Conservation (phyloP, 2,329 filamentous ascomycete genomes). For the Fusarium drepaniforme region DNA sequence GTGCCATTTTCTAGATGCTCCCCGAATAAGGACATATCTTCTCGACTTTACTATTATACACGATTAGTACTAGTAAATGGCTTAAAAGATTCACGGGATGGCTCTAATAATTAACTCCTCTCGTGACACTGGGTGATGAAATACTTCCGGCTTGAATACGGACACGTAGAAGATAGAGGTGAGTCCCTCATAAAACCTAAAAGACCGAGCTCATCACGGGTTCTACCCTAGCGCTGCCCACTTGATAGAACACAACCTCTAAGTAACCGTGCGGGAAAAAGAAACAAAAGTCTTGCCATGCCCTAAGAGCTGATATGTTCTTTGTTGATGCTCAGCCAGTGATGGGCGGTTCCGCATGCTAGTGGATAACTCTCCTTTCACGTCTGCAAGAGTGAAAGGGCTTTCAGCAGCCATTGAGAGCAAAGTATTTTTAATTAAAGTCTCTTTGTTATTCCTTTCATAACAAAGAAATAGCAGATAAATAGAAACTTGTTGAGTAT, state of each 20-base stretch:
- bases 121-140: not conserved
- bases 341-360: not conserved
- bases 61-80: not conserved
- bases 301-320: not conserved
- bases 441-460: not conserved
- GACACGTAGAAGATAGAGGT: not conserved
- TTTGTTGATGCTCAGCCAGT: not conserved
- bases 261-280: not conserved
- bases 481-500: not conserved
- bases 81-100: not conserved
- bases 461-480: not conserved
- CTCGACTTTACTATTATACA: not conserved
- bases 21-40: not conserved
- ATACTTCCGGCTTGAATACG: not conserved
- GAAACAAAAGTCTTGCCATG: not conserved
- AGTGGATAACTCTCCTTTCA: not conserved
- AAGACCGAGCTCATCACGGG: not conserved
- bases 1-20: not conserved
- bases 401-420: not conserved
- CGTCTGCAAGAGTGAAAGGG: not conserved
- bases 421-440: not conserved
- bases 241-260: rapidly evolving
- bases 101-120: not conserved
- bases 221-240: not conserved
- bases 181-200: not conserved